Percentiles rank a stretch among this genome's conserved stretches.
Conservation (phyloP, 2,329 filamentous ascomycete species). For the Venturia nashicola region DNA sequence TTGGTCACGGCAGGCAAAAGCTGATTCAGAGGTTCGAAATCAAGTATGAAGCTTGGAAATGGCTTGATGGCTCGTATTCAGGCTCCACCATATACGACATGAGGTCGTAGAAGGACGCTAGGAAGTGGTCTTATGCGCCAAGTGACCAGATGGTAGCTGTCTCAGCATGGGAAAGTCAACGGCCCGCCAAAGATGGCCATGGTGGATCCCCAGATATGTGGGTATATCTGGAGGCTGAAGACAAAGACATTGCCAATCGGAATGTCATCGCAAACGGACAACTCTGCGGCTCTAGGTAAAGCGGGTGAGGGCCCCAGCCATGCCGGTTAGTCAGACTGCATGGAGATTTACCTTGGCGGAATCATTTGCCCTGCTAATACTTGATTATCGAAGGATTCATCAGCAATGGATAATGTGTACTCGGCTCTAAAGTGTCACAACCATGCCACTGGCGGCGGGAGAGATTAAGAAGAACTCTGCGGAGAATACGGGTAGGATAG, state of each 20-base stretch:
- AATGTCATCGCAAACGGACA: neutral
- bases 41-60: neutral
- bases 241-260: neutral
- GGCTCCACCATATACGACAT: neutral
- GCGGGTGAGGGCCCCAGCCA: neutral
- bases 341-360: neutral
- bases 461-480: neutral
- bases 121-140: neutral
- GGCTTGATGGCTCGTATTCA: neutral
- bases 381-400: conserved; percentile 1
- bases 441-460: neutral
- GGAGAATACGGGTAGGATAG: neutral
- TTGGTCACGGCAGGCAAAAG: neutral
- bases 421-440: neutral
- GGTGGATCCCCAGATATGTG: neutral
- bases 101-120: neutral
- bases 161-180: neutral
- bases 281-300: neutral
- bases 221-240: neutral
- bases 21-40: neutral
- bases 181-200: neutral
- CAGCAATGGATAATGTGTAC: neutral
- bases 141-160: neutral
- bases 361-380: neutral
- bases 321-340: neutral